Conservation (phyloP, 352 stramenopile genomes). For the Phytophthora cactorum region DNA sequence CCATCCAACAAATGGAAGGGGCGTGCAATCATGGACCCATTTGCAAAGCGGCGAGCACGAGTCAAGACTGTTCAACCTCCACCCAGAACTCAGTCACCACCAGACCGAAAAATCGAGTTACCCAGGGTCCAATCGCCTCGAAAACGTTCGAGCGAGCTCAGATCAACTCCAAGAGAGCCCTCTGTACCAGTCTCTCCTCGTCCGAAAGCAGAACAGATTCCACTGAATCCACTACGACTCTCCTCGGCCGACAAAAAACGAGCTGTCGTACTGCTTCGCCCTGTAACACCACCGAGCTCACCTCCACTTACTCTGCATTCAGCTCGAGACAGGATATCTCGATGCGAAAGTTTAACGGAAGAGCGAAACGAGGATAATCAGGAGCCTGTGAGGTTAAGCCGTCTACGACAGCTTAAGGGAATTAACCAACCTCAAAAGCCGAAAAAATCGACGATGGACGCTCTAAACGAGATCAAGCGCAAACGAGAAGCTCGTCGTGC, state of each 20-base stretch:
- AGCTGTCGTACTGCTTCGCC: constrained; percentile 2
- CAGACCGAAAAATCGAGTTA: neutral
- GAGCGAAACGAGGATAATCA: constrained; percentile 4
- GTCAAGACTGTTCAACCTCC: constrained; percentile 12
- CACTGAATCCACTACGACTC: constrained; percentile 30
- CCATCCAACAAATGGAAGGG: constrained; percentile 76
- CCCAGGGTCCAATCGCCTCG: constrained; percentile 4
- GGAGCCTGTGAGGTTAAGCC: constrained; percentile 10
- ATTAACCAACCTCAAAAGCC: constrained; percentile 14
- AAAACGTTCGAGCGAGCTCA: constrained; percentile 1
- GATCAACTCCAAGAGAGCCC: neutral
- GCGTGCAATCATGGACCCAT: constrained; percentile 72
- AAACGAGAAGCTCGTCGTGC: constrained; percentile 69
- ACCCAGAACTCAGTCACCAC: constrained; percentile 2
- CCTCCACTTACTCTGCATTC: constrained; percentile 10
- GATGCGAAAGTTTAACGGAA: constrained; percentile 17
- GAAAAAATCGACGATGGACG: constrained; percentile 59
- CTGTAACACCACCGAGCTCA: constrained; percentile 14
- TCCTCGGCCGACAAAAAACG: constrained; percentile 30
- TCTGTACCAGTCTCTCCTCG: constrained; percentile 16
- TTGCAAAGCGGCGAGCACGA: constrained; percentile 54
- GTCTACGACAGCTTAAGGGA: constrained; percentile 12
- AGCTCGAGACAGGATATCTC: constrained; percentile 6
- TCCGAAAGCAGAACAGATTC: constrained; percentile 8
- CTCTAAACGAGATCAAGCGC: constrained; percentile 71